Conservation (phyloP, 164 flowering plant species). For the Nelumbo lutea region DNA sequence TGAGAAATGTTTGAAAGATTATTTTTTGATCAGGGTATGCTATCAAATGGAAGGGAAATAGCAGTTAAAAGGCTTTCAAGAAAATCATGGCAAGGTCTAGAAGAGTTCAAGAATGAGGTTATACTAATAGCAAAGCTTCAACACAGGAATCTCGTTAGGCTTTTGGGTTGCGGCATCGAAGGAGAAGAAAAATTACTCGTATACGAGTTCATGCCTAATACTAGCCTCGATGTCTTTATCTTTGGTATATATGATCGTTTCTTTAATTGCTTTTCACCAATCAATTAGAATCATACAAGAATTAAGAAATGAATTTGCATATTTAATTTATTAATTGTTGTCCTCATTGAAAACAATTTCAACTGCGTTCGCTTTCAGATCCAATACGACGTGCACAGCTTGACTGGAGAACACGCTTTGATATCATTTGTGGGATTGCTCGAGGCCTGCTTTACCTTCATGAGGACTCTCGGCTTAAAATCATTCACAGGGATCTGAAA, state of each 20-base stretch:
- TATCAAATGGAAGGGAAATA: conserved; percentile 15
- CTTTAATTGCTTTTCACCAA: background rate
- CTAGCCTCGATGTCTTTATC: conserved; percentile 16
- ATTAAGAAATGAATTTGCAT: background rate
- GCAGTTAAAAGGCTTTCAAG: conserved; percentile 20
- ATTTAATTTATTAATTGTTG: background rate
- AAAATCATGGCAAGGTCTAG: conserved; percentile 16
- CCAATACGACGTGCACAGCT: background rate
- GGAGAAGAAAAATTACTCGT: conserved; percentile 22
- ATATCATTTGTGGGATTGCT: conserved; percentile 27
- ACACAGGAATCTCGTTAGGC: conserved; percentile 25
- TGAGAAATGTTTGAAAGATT: background rate
- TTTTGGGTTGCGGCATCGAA: conserved; percentile 19
- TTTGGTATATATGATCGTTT: conserved; percentile 8
- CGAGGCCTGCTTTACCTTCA: conserved; percentile 31
- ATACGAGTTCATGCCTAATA: conserved; percentile 19
- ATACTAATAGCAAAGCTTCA: conserved; percentile 20
- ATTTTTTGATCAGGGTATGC: conserved; percentile 10
- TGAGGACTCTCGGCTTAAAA: conserved; percentile 27
- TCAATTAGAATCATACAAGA: background rate
- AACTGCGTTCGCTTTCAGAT: conserved; percentile 4
- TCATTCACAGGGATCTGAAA: conserved; percentile 35
- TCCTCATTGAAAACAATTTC: background rate
- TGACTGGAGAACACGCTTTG: conserved; percentile 17
- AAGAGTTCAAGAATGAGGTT: conserved; percentile 26